Conservation (phyloP, 495 filamentous ascomycete genomes). For the Poronia punctata region DNA sequence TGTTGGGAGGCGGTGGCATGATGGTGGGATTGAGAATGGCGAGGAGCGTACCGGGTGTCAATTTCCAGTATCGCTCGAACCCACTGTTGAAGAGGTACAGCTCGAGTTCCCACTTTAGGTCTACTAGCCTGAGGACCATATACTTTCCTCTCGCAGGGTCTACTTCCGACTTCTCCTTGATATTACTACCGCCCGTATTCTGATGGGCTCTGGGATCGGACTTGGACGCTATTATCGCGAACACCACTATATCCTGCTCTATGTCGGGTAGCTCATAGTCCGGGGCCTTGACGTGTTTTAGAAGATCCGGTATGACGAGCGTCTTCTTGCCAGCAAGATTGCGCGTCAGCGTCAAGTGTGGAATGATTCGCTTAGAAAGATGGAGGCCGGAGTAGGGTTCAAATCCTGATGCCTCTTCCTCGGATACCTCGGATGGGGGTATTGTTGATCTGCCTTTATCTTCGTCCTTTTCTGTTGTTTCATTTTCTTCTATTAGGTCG, state of each 20-base stretch:
- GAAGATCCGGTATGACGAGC: slow-evolving; percentile 72
- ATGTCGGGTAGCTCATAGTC: slow-evolving; percentile 79
- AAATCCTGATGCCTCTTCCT: slow-evolving; percentile 47
- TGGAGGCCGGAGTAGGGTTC: slow-evolving; percentile 83
- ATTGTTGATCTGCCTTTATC: slow-evolving; percentile 9
- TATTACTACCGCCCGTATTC: slow-evolving; percentile 36
- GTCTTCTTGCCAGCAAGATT: slow-evolving; percentile 69
- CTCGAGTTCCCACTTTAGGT: slow-evolving; percentile 85
- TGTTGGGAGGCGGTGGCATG: slow-evolving; percentile 71
- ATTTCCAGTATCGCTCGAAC: slow-evolving; percentile 85
- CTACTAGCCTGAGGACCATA: slow-evolving; percentile 83
- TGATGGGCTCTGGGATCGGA: slow-evolving; percentile 71
- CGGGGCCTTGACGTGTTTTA: slow-evolving; percentile 73
- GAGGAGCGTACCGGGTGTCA: slow-evolving; percentile 76
- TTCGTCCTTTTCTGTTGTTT: slow-evolving; percentile 13
- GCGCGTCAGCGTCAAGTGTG: slow-evolving; percentile 68
- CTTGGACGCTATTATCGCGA: slow-evolving; percentile 81
- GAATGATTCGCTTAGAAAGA: slow-evolving; percentile 78
- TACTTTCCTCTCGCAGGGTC: slow-evolving; percentile 63
- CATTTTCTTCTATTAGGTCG: slow-evolving; percentile 10
- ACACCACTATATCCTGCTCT: slow-evolving; percentile 78
- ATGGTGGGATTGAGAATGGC: slow-evolving; percentile 91
- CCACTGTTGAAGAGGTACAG: slow-evolving; percentile 87
- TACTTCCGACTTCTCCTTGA: slow-evolving; percentile 17
- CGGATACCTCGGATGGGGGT: slow-evolving; percentile 23